Conservation (phyloP, 2,329 filamentous ascomycete genomes). For the Tympanopsis confertula region DNA sequence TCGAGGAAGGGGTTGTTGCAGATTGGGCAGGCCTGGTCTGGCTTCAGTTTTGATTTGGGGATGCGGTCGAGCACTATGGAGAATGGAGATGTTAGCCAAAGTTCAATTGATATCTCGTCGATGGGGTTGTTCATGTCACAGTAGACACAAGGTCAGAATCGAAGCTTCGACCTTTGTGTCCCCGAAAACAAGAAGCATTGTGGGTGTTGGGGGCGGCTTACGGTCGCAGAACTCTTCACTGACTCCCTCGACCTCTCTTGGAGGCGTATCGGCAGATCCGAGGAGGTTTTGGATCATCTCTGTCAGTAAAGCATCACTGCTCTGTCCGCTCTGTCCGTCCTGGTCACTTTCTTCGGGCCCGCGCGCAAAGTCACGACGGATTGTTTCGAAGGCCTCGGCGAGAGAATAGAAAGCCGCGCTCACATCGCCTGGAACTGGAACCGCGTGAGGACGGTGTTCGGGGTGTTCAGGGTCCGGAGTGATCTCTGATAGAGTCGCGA, state of each 20-base stretch:
- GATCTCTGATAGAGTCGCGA: conserved; percentile 45
- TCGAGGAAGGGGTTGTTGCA: conserved; percentile 49
- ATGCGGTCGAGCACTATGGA: conserved; percentile 40
- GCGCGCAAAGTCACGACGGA: conserved; percentile 26
- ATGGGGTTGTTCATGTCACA: too few relatives aligned
- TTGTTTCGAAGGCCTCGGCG: conserved; percentile 47
- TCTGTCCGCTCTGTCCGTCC: conserved; percentile 9
- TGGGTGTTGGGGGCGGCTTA: too few relatives aligned
- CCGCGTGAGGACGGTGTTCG: conserved; percentile 41
- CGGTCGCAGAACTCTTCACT: conserved; percentile 46
- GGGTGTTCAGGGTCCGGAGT: conserved; percentile 32
- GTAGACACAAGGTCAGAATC: too few relatives aligned
- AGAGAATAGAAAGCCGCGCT: conserved; percentile 45
- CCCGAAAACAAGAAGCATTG: too few relatives aligned
- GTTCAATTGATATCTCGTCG: not conserved
- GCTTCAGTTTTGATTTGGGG: conserved; percentile 38
- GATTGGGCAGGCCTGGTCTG: conserved; percentile 42
- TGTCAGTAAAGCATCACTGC: conserved; percentile 30
- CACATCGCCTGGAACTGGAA: conserved; percentile 48
- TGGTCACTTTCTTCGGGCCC: not conserved
- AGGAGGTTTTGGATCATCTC: conserved; percentile 43
- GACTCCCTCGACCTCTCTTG: conserved; percentile 46
- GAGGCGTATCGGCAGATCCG: conserved; percentile 42
- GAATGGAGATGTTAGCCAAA: not conserved
- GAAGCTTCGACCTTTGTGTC: too few relatives aligned